Base-by-base conservation (phyloP, 139 green algal species). In the Picochlorum sp. region DNA sequence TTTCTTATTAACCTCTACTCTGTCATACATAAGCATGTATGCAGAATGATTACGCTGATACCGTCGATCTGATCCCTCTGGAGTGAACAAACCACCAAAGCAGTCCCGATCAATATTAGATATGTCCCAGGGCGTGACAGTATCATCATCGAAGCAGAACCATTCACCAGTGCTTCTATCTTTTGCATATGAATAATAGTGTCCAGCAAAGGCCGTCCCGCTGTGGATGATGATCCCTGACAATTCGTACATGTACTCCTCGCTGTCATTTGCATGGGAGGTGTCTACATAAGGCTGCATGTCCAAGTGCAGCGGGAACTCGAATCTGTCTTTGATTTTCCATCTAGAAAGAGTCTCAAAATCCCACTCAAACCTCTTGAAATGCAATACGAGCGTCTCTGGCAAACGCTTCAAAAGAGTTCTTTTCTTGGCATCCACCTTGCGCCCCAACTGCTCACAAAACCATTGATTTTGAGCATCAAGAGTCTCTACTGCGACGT, bases 21-120 rank as follows among this genome's bases (percentile, higher is more conserved):
- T 77, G 76, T 97, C 91, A 63, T 97, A 97, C 37, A 97, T 86
- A 4, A 97, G 85, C 81, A 97, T 95, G 82, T 97, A 97, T 16
- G 91, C 91, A 44, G 71, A 87, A 82, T 97, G 87, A 14, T 87
- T 78, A 3, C 88, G 73, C 37, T 96, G 86, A 44, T 76, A 86
- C 45, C 88, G 78, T 68, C 78, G 66, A 4, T 62, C 28, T 28
- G 49, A 50, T 8, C 54, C 58, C n/a, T 67, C 57, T 1, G 57
- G 49, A 2, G 56, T 15, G 31, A 59, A 67, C 5, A 30, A 11
- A 14, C 90, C 90, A 11, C 91, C 91, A 68, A 89, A 97, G 74
- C 86, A 95, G 55, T 95, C 84, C 4, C 65, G 50, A n/a, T 95
- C 91, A 62, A 97, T 54, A 28, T 81, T 60, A 1, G 15, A 20